A percentile compares a stretch with the other conserved stretches of the same genome.
Conservation (phyloP, 306 rosid genomes). For the Rubus idaeus region DNA sequence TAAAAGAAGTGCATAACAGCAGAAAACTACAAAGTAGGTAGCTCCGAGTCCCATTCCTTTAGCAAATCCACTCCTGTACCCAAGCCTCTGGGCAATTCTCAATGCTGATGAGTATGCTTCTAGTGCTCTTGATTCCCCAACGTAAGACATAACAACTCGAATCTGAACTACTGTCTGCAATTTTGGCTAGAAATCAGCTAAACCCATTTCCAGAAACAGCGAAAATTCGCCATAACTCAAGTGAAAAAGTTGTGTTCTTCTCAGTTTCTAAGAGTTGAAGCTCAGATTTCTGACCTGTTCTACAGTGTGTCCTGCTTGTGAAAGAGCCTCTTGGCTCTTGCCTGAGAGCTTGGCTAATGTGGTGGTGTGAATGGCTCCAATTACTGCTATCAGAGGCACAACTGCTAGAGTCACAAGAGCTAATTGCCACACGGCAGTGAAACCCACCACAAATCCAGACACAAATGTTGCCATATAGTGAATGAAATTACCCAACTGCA, state of each 20-base stretch:
- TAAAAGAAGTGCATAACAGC: slow-evolving; percentile 91
- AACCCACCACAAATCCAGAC: slow-evolving; percentile 93
- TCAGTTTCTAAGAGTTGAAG: not conserved
- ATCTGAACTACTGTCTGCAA: slow-evolving; percentile 87
- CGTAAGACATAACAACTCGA: slow-evolving; percentile 77
- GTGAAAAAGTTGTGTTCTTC: not conserved
- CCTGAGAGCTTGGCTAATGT: slow-evolving; percentile 81
- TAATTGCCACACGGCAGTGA: slow-evolving; percentile 97
- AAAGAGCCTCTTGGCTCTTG: slow-evolving; percentile 86
- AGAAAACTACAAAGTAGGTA: slow-evolving; percentile 94
- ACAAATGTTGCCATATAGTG: slow-evolving; percentile 99
- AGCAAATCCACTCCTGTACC: slow-evolving; percentile 85
- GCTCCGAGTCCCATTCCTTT: slow-evolving; percentile 98
- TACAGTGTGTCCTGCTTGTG: slow-evolving; percentile 88
- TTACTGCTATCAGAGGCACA: slow-evolving; percentile 90
- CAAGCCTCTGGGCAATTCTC: slow-evolving; percentile 73
- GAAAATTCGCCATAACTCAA: slow-evolving; percentile 5
- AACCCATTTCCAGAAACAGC: slow-evolving; percentile 29
- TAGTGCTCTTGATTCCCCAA: slow-evolving; percentile 77
- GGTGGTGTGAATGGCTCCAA: slow-evolving; percentile 82
- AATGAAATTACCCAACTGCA: slow-evolving; percentile 92
- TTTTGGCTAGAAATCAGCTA: slow-evolving; percentile 28
- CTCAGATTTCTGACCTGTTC: slow-evolving; percentile 68
- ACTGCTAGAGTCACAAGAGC: slow-evolving; percentile 93
- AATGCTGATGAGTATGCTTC: slow-evolving; percentile 73